phyloP scores from a whole-genome alignment of 1,139 yeast species.

The Pichia sp. region DNA sequence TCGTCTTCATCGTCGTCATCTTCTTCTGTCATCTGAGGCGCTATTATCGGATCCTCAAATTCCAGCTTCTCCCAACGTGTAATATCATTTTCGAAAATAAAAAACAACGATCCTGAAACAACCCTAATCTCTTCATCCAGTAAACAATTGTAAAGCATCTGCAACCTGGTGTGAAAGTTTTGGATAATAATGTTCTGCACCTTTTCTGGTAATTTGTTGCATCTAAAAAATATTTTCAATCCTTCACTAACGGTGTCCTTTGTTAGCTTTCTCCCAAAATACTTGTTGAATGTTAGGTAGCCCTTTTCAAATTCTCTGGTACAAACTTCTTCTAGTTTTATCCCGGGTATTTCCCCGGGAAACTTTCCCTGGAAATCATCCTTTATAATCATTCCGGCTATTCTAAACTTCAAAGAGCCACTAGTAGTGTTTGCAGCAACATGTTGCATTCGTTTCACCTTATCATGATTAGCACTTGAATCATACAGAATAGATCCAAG shows the following conservation, averaged over 20 bases:
- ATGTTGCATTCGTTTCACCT: constrained; percentile 51
- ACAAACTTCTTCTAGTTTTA: constrained; percentile 26
- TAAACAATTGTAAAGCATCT: constrained; percentile 60
- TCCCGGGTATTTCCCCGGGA: constrained; percentile 14
- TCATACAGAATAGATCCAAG: constrained; percentile 73
- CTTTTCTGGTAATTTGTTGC: constrained; percentile 32
- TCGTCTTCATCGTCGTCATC: constrained; percentile 34
- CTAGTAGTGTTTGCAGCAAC: constrained; percentile 76
- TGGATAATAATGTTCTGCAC: constrained; percentile 35
- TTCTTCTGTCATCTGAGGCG: constrained; percentile 11
- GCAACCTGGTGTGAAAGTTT: constrained; percentile 54
- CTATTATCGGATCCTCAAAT: constrained; percentile 39
- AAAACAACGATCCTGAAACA: constrained; percentile 69
- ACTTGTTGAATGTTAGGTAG: constrained; percentile 55
- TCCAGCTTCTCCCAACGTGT: constrained; percentile 41
- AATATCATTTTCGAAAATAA: constrained; percentile 68
- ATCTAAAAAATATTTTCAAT: constrained; percentile 48
- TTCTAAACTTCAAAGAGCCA: constrained; percentile 66
- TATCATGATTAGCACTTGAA: constrained; percentile 51
- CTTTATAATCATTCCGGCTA: constrained; percentile 81
- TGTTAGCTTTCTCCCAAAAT: constrained; percentile 62
- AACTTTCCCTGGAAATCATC: constrained; percentile 18
- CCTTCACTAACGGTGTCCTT: constrained; percentile 44
- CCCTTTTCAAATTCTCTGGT: constrained; percentile 27
- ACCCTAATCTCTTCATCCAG: constrained; percentile 60